These are phyloP conservation scores for Rosa rugosa DNA, from an alignment of 306 rosid genomes.

Conservation along the genomic window DNA sequence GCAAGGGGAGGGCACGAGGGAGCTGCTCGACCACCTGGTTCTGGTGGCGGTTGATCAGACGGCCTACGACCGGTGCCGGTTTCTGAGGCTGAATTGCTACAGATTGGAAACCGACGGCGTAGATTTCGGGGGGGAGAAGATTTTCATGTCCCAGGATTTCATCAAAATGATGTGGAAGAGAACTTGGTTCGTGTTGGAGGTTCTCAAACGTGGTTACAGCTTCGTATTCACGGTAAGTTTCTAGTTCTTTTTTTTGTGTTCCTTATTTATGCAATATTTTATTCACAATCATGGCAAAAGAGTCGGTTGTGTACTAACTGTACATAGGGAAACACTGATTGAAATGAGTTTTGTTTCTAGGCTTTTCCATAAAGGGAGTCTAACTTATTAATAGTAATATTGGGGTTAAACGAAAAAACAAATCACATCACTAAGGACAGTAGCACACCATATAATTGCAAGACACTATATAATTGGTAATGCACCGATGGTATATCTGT, in stretches of 20 bases:
- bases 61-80: slow-evolving; percentile 62
- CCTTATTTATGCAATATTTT: too few relatives aligned
- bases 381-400: neutral
- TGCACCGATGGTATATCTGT: neutral
- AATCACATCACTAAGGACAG: neutral
- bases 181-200: slow-evolving; percentile 50
- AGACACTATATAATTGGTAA: neutral
- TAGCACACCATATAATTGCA: too few relatives aligned
- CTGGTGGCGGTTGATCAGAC: slow-evolving; percentile 66
- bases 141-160: slow-evolving; percentile 70
- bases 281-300: neutral
- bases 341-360: neutral
- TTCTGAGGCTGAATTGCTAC: slow-evolving; percentile 52
- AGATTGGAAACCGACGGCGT: slow-evolving; percentile 51
- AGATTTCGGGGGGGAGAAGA: slow-evolving; percentile 59
- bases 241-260: neutral
- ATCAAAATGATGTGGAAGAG: slow-evolving; percentile 85
- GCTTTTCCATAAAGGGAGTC: neutral
- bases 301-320: neutral
- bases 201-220: slow-evolving; percentile 75
- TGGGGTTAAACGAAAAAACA: neutral
- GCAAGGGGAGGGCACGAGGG: slow-evolving; percentile 62
- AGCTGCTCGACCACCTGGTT: slow-evolving; percentile 49
- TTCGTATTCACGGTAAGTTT: slow-evolving; percentile 62
- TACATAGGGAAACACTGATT: neutral